Base-by-base conservation (phyloP, 1,139 yeast genomes). In the Candida tropicalis region DNA sequence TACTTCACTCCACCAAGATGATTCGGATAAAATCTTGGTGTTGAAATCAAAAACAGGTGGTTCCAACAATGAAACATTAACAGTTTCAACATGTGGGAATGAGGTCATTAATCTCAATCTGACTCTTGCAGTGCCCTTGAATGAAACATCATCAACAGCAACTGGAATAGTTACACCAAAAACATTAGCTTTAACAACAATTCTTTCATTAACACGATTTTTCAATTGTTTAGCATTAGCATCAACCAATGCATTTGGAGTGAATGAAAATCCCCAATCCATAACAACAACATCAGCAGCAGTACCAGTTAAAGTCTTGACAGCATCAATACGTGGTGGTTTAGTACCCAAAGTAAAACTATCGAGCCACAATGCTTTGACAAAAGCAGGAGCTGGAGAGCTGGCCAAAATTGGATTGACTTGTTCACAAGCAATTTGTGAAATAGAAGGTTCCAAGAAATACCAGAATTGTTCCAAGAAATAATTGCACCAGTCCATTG, bases 401-500 rank as follows among this genome's bases (percentile, higher is more conserved):
- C 79, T 77, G 4, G 95, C 89, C 48, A 93, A 66, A 37, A 87
- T 79, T 41, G 90, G 93, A 63, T 93, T 93, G 15, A 77, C 96
- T 56, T 84, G 90, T 39, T 84, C 88, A 54, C 91, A 83, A 25
- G 89, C 89, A 63, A 87, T 87, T 59, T 85, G 91, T 8, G 96
- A 78, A 34, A 91, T 73, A n/a, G 88, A 81, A 11, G 99, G 99
- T 62, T 93, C 98, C 57, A 90, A 78, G 54, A 76, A 87, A 47
- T 80, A 72, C 99, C 99, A 93, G 64, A 88, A 91, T 66, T 89
- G 91, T 58, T 85, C 90, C 65, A 93, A 65, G 55, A 93, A 85
- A 29, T 81, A 79, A 63, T 93, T 93, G 53, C 88, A 72, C 99
- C 99, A 93, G 58, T 93, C 98, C 85, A 91, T 79, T 8, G 96